phyloP scores from a whole-genome alignment of 345 rosid species.

The Bruguiera gymnorhiza region DNA sequence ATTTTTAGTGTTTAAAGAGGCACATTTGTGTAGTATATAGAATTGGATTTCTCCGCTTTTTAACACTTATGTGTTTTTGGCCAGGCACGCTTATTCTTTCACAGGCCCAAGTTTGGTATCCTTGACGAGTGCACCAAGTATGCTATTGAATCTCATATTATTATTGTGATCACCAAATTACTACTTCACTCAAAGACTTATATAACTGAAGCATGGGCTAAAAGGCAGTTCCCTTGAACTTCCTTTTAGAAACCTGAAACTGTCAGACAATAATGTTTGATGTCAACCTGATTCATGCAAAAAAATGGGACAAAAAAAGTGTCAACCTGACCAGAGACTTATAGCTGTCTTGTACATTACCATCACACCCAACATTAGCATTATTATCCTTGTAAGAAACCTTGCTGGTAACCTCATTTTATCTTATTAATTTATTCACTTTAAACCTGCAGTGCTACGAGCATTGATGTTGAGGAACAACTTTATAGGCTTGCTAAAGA shows the following conservation, averaged over 20 bases:
- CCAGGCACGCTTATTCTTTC: constrained; percentile 95
- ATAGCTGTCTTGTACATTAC: too few relatives aligned
- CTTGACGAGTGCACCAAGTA: constrained; percentile 99
- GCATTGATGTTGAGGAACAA: constrained; percentile 97
- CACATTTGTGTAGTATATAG: constrained; percentile 2
- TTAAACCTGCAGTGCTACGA: constrained; percentile 67
- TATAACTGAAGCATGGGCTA: too few relatives aligned
- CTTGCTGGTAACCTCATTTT: neutral
- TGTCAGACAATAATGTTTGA: too few relatives aligned
- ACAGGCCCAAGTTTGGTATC: constrained; percentile 84
- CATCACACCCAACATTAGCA: neutral
- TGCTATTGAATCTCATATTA: constrained; percentile 9
- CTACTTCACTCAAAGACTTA: too few relatives aligned
- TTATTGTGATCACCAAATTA: neutral
- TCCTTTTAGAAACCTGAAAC: too few relatives aligned
- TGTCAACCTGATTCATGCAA: too few relatives aligned
- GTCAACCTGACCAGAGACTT: too few relatives aligned
- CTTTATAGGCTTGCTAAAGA: constrained; percentile 79
- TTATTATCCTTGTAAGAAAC: neutral
- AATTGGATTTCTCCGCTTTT: neutral
- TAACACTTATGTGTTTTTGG: constrained; percentile 12
- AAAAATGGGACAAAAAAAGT: too few relatives aligned
- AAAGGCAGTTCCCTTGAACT: too few relatives aligned
- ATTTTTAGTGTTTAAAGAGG: neutral
- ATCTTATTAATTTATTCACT: neutral